Evolutionary conservation across 1,139 yeast genomes (phyloP).

Genomic region (Yueomyces sp.): DNA sequence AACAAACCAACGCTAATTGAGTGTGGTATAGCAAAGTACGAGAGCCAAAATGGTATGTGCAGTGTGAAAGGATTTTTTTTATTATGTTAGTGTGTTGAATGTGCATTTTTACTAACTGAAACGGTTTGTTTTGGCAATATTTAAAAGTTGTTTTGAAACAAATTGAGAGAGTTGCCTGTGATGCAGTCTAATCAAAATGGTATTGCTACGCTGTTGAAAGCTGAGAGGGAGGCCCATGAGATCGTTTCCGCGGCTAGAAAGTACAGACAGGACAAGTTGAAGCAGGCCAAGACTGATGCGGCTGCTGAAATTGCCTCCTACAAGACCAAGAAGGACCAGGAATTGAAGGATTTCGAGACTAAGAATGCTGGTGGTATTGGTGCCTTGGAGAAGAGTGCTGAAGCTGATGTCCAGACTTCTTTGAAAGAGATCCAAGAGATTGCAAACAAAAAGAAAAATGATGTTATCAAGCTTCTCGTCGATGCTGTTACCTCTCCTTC

Average conservation of each 20-base stretch:
- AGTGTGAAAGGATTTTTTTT: too few relatives aligned
- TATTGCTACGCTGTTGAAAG: constrained; percentile 33
- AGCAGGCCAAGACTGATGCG: constrained; percentile 92
- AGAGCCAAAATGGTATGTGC: too few relatives aligned
- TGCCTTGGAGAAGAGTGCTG: constrained; percentile 62
- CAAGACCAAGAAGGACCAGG: constrained; percentile 73
- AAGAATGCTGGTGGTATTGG: constrained; percentile 30
- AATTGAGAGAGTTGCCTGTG: too few relatives aligned
- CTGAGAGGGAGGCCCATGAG: constrained; percentile 94
- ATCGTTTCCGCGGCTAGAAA: constrained; percentile 75
- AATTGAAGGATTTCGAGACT: constrained; percentile 59
- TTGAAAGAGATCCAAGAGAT: constrained; percentile 49
- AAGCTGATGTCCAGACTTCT: constrained; percentile 44
- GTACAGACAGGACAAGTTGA: constrained; percentile 47
- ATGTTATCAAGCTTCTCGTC: constrained; percentile 64
- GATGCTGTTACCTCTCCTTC: constrained; percentile 71
- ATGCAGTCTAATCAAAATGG: constrained; percentile 21
- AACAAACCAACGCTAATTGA: too few relatives aligned
- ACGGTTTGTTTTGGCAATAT: too few relatives aligned
- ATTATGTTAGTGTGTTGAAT: too few relatives aligned
- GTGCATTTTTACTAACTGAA: too few relatives aligned
- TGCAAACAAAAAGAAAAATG: constrained; percentile 48
- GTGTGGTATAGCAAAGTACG: too few relatives aligned
- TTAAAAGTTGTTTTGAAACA: too few relatives aligned
- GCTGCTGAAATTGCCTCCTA: constrained; percentile 79